These are phyloP conservation scores for Botrytis squamosa DNA, from an alignment of 2,329 filamentous ascomycete species.

Conservation along the genomic window DNA sequence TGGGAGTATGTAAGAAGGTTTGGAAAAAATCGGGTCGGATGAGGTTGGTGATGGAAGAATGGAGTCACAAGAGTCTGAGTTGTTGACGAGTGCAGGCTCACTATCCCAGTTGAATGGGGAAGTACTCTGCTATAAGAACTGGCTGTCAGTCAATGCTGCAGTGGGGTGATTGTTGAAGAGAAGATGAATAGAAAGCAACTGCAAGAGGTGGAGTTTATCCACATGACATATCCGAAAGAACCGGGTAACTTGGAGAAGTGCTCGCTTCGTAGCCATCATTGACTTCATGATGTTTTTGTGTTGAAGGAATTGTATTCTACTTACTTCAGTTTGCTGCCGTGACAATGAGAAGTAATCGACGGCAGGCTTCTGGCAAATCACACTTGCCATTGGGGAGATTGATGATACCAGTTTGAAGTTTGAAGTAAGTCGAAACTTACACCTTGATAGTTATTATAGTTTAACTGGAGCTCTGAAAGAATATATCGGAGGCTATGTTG, in stretches of 20 bases:
- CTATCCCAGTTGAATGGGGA: slow-evolving; percentile 31
- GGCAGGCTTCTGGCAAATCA: slow-evolving; percentile 24
- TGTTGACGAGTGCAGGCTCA: slow-evolving; percentile 26
- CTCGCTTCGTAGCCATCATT: background rate
- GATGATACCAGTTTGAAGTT: background rate
- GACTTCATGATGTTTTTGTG: background rate
- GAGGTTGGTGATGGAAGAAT: slow-evolving; percentile 34
- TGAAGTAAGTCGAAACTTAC: slow-evolving; percentile 22
- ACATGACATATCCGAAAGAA: background rate
- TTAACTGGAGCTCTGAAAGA: slow-evolving; percentile 3
- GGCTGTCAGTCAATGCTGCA: background rate
- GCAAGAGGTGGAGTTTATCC: background rate
- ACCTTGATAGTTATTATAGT: slow-evolving; percentile 4
- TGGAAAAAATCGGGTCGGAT: slow-evolving; percentile 27
- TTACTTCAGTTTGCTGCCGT: slow-evolving; percentile 29
- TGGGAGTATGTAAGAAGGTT: slow-evolving; percentile 27
- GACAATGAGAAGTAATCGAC: slow-evolving; percentile 29
- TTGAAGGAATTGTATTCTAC: slow-evolving; percentile 13
- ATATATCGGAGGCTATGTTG: slow-evolving; percentile 3
- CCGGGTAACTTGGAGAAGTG: background rate
- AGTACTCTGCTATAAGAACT: slow-evolving; percentile 18
- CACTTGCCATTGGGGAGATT: slow-evolving; percentile 26
- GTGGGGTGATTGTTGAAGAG: background rate
- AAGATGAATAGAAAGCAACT: background rate
- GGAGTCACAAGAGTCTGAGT: slow-evolving; percentile 35